Percentiles rank a stretch among this genome's conserved stretches.
phyloP scores from a whole-genome alignment of 2,329 filamentous ascomycete species.

The Ceratocystis variospora region DNA sequence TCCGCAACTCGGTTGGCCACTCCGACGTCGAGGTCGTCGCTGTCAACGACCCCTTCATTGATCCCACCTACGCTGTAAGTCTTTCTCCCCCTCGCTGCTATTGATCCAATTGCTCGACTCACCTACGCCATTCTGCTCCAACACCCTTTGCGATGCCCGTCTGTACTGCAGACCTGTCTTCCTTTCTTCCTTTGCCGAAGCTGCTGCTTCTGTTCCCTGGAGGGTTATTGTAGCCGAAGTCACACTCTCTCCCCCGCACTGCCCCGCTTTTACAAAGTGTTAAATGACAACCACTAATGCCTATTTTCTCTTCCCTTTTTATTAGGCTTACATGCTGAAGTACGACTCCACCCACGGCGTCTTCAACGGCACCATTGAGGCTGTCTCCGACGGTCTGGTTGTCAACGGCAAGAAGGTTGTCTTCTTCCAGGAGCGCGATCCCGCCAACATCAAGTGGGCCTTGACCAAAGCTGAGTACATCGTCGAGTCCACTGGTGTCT shows the following conservation, averaged over 20 bases:
- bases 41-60: constrained; percentile 99
- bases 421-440: constrained; percentile 28
- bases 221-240: constrained; percentile 10
- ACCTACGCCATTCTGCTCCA: constrained; percentile 10
- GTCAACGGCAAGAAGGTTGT: constrained; percentile 77
- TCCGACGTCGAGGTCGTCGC: constrained; percentile 82
- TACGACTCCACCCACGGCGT: constrained; percentile 94
- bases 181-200: background rate
- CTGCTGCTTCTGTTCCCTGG: background rate
- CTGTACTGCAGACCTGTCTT: background rate
- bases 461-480: constrained; percentile 67
- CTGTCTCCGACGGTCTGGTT: constrained; percentile 55
- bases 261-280: constrained; percentile 14
- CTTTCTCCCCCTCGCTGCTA: constrained; percentile 15
- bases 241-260: constrained; percentile 10
- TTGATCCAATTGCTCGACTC: background rate
- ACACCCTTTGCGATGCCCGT: constrained; percentile 9
- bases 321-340: constrained; percentile 96
- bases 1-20: constrained; percentile 93
- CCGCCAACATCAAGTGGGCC: constrained; percentile 76
- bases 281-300: constrained; percentile 10
- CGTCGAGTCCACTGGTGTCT: constrained; percentile 54
- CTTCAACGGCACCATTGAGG: constrained; percentile 84
- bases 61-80: constrained; percentile 92
- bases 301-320: constrained; percentile 6